Evolutionary conservation across 192 early-diverging fungal genomes (phyloP), one percentile per base, ranked within the genome.

Genomic region (Coemansia javaensis): DNA sequence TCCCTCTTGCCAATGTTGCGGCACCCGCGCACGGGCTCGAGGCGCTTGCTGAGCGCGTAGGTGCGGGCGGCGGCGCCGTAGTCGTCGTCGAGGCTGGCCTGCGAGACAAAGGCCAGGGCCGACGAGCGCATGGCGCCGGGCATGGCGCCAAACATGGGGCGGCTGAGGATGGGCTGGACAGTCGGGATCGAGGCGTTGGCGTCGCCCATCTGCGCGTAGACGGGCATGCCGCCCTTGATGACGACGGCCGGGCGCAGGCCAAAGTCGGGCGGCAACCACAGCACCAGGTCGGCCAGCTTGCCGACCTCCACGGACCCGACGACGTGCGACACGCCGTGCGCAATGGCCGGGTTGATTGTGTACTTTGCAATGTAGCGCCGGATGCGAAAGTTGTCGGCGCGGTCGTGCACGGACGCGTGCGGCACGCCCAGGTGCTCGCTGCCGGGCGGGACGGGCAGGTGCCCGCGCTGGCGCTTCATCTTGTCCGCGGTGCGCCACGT

Each of bases 401-500:
- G 66, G 2, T 75, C 77, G 27, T 66, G 58, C 32, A 76, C 56
- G 17, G 56, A 59, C 2, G 65, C 44, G 21, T 49, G 56, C 3
- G 53, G 54, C 17, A 64, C 47, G 8, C 66, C 61, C 21, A 64
- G 44, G 5, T 50, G 46, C 45, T 65, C 56, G 40, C 16, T 36
- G 36, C 30, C 40, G 0, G 25, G 11, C 10, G 62, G 58, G 13
- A 62, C 59, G 0, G 57, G 31, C 28, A 89, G 66, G 45, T 79
- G 81, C 13, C 89, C 86, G 32, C 92, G 76, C 45, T 87, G 80
- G 17, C 79, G 58, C 69, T 94, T 93, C 92, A 95, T 95, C 60
- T 96, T 93, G 56, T 91, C 82, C 6, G 93, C 95, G 15, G 92
- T 91, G 62, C 92, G 90, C 95, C 95, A 98, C 1, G 92, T 93